Base-by-base conservation (phyloP, 495 filamentous ascomycete genomes). In the Penicillium paradoxum region DNA sequence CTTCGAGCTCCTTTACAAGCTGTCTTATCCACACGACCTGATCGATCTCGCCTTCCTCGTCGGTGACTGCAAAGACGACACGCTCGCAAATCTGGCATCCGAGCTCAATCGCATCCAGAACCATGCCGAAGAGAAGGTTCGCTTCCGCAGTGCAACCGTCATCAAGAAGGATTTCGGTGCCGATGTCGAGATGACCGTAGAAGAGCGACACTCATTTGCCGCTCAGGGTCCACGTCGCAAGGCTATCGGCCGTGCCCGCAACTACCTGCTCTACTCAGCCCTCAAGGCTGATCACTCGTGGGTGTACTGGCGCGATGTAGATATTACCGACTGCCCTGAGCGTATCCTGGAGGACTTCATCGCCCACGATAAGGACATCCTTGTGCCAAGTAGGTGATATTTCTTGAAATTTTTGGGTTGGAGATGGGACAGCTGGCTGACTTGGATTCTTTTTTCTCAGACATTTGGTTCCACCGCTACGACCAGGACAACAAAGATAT, bases 261-360 rank as follows among this genome's bases (percentile, higher is more conserved):
- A 98, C 67, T 97, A 96, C 67, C 78, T 98, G 19, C 83, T 98
- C 10, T 82, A 83, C 43, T 80, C 90, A 0, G 85, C 93, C 21
- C 67, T 98, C 57, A 95, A 92, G 75, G 79, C 90, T 2, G 89
- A 97, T 50, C 93, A 98, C 67, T 91, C 89, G 7, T 98, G 93
- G 93, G 95, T 98, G 21, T 97, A 97, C 69, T 98, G 93, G 93
- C 83, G 95, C 50, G 93, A 98, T 66, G 90, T 96, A 25, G 93
- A 98, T 72, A 97, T 98, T 60, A 79, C 85, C 22, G 93, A 98
- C 57, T 95, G 88, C 66, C 90, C 95, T 6, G 75, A 76, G 33
- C 85, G 80, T 55, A 96, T 98, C 49, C 73, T 98, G 18, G 90
- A 98, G 75, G 92, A 98, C 64, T 95, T 97, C 62, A 88, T 93